phyloP scores from a whole-genome alignment of 768 basidiomycete genomes.

The Panaeolus papilionaceus region DNA sequence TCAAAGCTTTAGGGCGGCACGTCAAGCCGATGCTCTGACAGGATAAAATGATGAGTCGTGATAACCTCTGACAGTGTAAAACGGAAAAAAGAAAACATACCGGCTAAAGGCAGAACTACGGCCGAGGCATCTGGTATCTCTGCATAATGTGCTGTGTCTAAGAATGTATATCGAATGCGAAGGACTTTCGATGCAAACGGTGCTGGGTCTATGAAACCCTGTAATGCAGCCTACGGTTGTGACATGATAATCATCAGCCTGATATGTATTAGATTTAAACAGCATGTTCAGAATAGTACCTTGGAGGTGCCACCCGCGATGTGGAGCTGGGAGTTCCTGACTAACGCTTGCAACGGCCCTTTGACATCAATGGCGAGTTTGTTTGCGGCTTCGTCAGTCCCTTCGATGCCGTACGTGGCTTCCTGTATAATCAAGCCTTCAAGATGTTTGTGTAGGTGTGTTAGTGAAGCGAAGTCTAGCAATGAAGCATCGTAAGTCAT shows the following conservation, averaged over 20 bases:
- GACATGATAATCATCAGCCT: conserved; percentile 17
- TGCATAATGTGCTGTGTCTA: conserved; percentile 73
- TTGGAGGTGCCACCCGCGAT: conserved; percentile 81
- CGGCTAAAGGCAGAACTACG: conserved; percentile 77
- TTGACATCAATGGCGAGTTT: conserved; percentile 79
- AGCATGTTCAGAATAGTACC: conserved; percentile 44
- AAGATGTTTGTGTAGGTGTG: neutral
- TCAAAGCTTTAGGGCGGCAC: neutral
- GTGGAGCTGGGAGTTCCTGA: conserved; percentile 77
- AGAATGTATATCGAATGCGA: conserved; percentile 79
- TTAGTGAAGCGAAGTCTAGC: neutral
- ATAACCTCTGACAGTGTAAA: neutral
- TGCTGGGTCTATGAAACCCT: conserved; percentile 90
- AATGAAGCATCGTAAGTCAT: conserved; percentile 15
- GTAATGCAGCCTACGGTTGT: conserved; percentile 62
- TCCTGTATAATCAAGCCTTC: conserved; percentile 79
- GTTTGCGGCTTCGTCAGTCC: conserved; percentile 53
- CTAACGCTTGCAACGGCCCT: conserved; percentile 80
- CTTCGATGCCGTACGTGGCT: conserved; percentile 72
- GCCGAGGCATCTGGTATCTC: conserved; percentile 76
- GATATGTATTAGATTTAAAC: conserved; percentile 10
- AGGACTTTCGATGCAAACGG: conserved; percentile 75
- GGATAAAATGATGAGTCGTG: conserved; percentile 13
- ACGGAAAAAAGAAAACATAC: conserved; percentile 45
- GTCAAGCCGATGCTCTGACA: conserved; percentile 29